Evolutionary conservation across 257 asterid species (phyloP), one percentile per base, ranked within the genome.

Genomic region (Nicotiana tabacum): DNA sequence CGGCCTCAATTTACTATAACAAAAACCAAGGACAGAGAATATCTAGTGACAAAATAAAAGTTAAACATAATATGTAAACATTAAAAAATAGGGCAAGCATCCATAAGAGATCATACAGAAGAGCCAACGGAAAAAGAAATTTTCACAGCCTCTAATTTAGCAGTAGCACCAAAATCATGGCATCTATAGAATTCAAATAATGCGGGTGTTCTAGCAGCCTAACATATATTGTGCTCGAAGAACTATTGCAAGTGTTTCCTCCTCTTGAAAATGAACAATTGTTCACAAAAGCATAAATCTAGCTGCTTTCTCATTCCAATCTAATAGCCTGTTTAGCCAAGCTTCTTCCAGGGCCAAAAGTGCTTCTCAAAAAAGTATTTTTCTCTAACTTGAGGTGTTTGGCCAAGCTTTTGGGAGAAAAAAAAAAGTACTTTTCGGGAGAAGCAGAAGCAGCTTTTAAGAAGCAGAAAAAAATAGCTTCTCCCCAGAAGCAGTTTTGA

Each of bases 281-380:
- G 56, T 37, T 17, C 77, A 69, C 33, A 39, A 70, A 70, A 39
- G 24, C 78, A 39, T 39, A 39, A 11, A 70, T 69, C 53, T 15
- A 39, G 57, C 57, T 9, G 55, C 77, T n/a, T 69, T 62, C 77
- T 69, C 77, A 69, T 39, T 69, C n/a, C 57, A 48, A 69, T n/a
- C 11, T 39, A 69, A 37, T 37, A 33, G 37, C 37, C 37, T 33
- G 37, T 33, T 33, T 33, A 0, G 5, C 37, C 5, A 33, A 33
- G 37, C 37, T 33, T 33, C 37, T 33, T 3, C 37, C 37, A 4
- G 5, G 6, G 37, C 37, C 37, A 33, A 33, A 33, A 33, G 0
- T 33, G 5, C 5, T 33, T 33, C 37, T 33, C 37, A 33, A 33
- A 33, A 33, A 3, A 0, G 37, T 33, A 4, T 33, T 33, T 33